Percentiles rank a stretch among this genome's conserved stretches.
Evolutionary conservation across 202 grass and related monocot species (phyloP).

Genomic region (Miscanthus sacchariflorus): DNA sequence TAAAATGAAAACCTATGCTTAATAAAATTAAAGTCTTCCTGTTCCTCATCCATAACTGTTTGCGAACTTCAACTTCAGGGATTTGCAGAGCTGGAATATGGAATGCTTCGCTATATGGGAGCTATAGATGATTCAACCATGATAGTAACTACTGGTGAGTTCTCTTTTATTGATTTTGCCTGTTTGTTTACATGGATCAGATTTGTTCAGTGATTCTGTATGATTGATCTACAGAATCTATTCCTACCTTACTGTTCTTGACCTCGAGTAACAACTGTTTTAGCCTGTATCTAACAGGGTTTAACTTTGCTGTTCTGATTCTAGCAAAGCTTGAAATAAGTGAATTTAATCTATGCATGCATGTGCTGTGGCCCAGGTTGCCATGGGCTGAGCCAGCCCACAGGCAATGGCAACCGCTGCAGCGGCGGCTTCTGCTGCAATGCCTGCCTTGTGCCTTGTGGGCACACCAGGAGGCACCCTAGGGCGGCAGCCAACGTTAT

Average conservation of each 20-base stretch:
- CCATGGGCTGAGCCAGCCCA: background rate
- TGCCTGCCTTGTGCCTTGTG: background rate
- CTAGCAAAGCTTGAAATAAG: constrained; percentile 8
- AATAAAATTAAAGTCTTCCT: background rate
- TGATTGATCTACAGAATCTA: constrained; percentile 28
- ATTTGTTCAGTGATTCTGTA: constrained; percentile 11
- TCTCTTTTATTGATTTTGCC: constrained; percentile 33
- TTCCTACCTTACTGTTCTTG: constrained; percentile 4
- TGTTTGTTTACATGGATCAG: constrained; percentile 4
- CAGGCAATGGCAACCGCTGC: background rate
- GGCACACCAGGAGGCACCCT: background rate
- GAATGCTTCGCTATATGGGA: constrained; percentile 92
- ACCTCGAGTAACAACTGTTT: background rate
- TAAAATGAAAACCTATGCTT: constrained; percentile 10
- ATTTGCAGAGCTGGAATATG: constrained; percentile 96
- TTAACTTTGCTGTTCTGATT: background rate
- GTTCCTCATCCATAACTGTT: background rate
- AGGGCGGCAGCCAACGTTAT: background rate
- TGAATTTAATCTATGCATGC: background rate
- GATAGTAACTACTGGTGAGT: constrained; percentile 83
- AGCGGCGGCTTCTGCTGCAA: background rate
- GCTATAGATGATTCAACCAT: constrained; percentile 88
- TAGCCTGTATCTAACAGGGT: constrained; percentile 20
- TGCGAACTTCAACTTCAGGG: constrained; percentile 43
- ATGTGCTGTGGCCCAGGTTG: background rate